phyloP scores from a whole-genome alignment of 495 filamentous ascomycete species.

The Hapsidospora chrysogenum region DNA sequence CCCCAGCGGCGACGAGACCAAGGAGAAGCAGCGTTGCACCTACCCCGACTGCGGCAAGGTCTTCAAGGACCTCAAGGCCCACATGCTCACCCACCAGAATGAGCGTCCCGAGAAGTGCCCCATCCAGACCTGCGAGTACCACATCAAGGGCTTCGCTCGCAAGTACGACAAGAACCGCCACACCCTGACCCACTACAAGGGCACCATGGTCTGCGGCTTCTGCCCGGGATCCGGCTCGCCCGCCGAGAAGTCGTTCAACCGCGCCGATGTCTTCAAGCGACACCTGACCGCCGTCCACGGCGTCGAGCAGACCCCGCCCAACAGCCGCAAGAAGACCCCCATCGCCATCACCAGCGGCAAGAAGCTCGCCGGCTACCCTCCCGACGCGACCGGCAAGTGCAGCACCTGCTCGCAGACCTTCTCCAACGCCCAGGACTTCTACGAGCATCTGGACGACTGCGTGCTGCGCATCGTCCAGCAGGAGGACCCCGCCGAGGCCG shows the following conservation, averaged over 20 bases:
- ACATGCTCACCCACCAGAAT: conserved; percentile 90
- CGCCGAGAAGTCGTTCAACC: conserved; percentile 96
- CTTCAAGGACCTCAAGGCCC: conserved; percentile 89
- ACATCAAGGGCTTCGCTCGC: conserved; percentile 86
- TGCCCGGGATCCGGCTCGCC: conserved; percentile 86
- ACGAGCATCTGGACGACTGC: conserved; percentile 98
- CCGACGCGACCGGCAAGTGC: conserved; percentile 80
- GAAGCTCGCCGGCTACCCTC: conserved; percentile 45
- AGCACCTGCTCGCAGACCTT: conserved; percentile 89
- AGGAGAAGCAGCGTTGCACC: conserved; percentile 60
- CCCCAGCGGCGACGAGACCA: conserved; percentile 40
- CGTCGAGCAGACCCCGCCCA: conserved; percentile 92
- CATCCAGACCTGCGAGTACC: conserved; percentile 87
- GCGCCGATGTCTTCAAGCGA: conserved; percentile 96
- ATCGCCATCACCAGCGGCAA: conserved; percentile 22
- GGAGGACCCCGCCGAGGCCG: conserved; percentile 87
- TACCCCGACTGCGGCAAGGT: conserved; percentile 71
- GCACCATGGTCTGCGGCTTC: conserved; percentile 98
- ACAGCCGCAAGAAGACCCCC: conserved; percentile 69
- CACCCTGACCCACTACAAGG: conserved; percentile 96
- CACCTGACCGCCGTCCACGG: conserved; percentile 89
- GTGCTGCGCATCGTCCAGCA: conserved; percentile 95
- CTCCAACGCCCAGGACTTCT: conserved; percentile 90
- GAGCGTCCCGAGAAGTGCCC: conserved; percentile 96
- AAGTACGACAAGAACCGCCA: conserved; percentile 99